Evolutionary conservation across 2,329 filamentous ascomycete genomes (phyloP).

Genomic region (Aspergillus pseudotamarii): DNA sequence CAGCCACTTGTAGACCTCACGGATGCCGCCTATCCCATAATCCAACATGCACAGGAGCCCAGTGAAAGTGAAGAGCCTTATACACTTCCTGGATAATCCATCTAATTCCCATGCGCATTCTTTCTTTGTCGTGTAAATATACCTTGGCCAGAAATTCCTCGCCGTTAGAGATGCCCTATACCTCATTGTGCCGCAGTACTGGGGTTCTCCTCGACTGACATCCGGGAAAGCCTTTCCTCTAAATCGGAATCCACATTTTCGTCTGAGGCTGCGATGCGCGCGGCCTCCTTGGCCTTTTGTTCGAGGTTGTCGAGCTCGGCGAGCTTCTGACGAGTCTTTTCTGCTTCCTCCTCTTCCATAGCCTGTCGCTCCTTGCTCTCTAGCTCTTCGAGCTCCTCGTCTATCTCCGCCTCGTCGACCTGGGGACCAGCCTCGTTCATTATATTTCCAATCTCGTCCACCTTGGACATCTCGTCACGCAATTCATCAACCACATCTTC

Average conservation of each 20-base stretch:
- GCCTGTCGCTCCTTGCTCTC: conserved; percentile 60
- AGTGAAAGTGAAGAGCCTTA: conserved; percentile 13
- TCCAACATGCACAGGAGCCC: conserved; percentile 7
- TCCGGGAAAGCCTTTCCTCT: conserved; percentile 42
- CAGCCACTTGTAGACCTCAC: conserved; percentile 7
- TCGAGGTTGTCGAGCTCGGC: conserved; percentile 50
- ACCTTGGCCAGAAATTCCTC: background rate
- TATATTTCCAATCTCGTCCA: conserved; percentile 79
- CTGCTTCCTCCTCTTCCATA: conserved; percentile 52
- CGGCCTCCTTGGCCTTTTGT: conserved; percentile 45
- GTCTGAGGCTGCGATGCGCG: conserved; percentile 31
- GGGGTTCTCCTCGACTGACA: conserved; percentile 43
- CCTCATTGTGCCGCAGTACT: conserved; percentile 25
- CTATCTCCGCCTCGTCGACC: conserved; percentile 81
- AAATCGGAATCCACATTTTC: conserved; percentile 35
- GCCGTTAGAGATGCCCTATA: background rate
- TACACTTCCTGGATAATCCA: conserved; percentile 5
- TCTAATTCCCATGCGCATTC: background rate
- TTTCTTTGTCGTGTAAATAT: background rate
- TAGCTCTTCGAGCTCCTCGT: conserved; percentile 81
- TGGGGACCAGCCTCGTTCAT: conserved; percentile 65
- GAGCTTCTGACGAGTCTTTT: conserved; percentile 52
- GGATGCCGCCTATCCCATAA: background rate
- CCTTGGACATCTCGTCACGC: conserved; percentile 76
- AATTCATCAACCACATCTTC: conserved; percentile 75